Evolutionary conservation across 75 land plant genomes (phyloP).

Genomic region (Azolla pinnata): DNA sequence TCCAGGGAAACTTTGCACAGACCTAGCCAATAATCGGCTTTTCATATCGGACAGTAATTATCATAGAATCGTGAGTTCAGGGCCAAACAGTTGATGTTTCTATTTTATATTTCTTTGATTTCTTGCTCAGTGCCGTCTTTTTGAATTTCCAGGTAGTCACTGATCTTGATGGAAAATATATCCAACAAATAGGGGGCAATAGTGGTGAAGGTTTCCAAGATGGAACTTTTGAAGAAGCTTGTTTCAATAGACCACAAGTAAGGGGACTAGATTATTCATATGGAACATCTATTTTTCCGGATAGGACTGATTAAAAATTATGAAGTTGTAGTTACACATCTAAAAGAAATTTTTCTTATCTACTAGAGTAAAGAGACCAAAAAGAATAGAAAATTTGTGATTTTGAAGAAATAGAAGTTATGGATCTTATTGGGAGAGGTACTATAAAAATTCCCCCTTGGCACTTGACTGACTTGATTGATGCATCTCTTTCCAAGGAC

Average conservation of each 20-base stretch:
- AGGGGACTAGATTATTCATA: too few relatives aligned
- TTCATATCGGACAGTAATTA: constrained; percentile 98
- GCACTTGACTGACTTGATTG: too few relatives aligned
- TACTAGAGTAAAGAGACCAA: too few relatives aligned
- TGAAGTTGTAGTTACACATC: too few relatives aligned
- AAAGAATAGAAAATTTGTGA: too few relatives aligned
- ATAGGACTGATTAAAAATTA: too few relatives aligned
- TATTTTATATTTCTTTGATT: background rate
- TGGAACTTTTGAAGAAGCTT: constrained; percentile 76
- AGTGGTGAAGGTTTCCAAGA: constrained; percentile 70
- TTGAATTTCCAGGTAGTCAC: constrained; percentile 63
- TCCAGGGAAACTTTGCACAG: constrained; percentile 89
- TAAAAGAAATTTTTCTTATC: too few relatives aligned
- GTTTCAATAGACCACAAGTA: constrained; percentile 93
- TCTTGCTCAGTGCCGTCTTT: background rate
- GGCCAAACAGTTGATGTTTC: background rate
- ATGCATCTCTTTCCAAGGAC: too few relatives aligned
- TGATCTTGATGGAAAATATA: constrained; percentile 67
- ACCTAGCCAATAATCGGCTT: constrained; percentile 61
- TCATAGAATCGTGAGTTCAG: constrained; percentile 68
- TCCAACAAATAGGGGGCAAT: constrained; percentile 73
- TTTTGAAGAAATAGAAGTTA: too few relatives aligned
- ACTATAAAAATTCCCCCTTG: too few relatives aligned
- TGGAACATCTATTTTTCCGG: too few relatives aligned
- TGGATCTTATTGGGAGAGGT: too few relatives aligned